These are phyloP conservation scores for Annulohypoxylon maeteangense DNA, from an alignment of 495 filamentous ascomycete genomes.

Conservation along the genomic window DNA sequence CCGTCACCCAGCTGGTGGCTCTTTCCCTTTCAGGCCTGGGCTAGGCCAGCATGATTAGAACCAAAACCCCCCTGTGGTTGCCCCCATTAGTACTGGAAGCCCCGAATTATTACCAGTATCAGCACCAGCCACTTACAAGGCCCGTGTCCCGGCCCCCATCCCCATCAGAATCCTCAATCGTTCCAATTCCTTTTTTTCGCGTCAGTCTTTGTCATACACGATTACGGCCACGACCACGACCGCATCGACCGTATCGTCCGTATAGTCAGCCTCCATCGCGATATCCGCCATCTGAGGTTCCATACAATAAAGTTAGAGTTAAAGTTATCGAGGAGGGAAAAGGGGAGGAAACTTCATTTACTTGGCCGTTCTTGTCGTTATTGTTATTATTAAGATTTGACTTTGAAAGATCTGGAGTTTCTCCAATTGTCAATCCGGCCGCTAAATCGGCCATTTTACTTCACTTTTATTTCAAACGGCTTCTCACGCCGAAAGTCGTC, in stretches of 20 bases:
- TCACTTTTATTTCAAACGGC: constrained; percentile 55
- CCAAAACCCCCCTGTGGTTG: constrained; percentile 28
- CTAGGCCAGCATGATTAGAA: constrained; percentile 31
- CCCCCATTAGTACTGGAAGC: constrained; percentile 27
- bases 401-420: constrained; percentile 22
- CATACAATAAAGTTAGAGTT: constrained; percentile 27
- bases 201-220: constrained; percentile 39
- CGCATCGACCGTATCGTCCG: neutral
- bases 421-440: constrained; percentile 45
- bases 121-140: constrained; percentile 31
- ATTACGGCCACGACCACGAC: neutral
- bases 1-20: constrained; percentile 26
- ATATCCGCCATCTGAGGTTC: constrained; percentile 6
- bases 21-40: constrained; percentile 20
- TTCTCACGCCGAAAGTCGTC: constrained; percentile 53
- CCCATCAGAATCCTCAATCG: constrained; percentile 29
- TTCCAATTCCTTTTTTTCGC: constrained; percentile 28
- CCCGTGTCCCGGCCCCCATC: constrained; percentile 9
- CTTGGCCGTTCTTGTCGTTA: neutral
- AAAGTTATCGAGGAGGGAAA: constrained; percentile 34
- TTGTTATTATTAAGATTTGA: neutral
- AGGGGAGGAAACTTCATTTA: constrained; percentile 28
- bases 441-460: constrained; percentile 54
- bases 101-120: constrained; percentile 18
- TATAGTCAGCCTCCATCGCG: constrained; percentile 27